Evolutionary conservation across 2,329 filamentous ascomycete species (phyloP), one percentile per base, ranked within the genome.

Genomic region (Alternaria longipes): DNA sequence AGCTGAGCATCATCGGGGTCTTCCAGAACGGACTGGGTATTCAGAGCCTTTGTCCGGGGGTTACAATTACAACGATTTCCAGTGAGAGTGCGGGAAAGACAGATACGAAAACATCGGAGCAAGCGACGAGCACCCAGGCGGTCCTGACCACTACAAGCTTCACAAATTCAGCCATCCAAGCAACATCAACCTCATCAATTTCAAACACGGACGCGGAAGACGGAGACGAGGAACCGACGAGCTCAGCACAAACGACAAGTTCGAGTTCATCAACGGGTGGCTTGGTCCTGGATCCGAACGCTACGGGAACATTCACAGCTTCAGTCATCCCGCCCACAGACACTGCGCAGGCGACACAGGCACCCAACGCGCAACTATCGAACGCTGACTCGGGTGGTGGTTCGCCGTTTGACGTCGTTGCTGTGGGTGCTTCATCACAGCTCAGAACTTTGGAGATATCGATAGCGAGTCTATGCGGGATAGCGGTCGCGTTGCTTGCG

Each of bases 341-440:
- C 42, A 55, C 61, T 18, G 56, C 40, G 20, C 50, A 49, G 16
- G 41, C 62, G 40, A 50, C 38, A 54, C 62, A 38, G 56, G 66
- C 67, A n/a, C 59, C 69, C 8, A 76, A 68, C 34, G 66, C 67
- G 16, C 75, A 80, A 57, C 73, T 76, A 18, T 74, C 73, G 9
- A 78, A 74, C 51, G 64, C 73, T 20, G 73, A 77, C 26, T 79
- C 76, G 12, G 80, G 81, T 20, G 81, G 81, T 16, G 82, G 82
- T n/a, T 81, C 79, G 54, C 82, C 81, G 5, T 83, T 84, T 60
- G 81, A 82, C 61, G 70, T 78, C 12, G 62, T 67, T 8, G 70
- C 73, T 1, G 63, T 63, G 0, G 67, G 70, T 32, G 60, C 68
- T 2, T 68, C 72, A 26, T 56, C 63, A 32, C 73, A 60, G 9